These are phyloP conservation scores for Quercus wislizeni DNA, from an alignment of 306 rosid species.

Conservation along the genomic window DNA sequence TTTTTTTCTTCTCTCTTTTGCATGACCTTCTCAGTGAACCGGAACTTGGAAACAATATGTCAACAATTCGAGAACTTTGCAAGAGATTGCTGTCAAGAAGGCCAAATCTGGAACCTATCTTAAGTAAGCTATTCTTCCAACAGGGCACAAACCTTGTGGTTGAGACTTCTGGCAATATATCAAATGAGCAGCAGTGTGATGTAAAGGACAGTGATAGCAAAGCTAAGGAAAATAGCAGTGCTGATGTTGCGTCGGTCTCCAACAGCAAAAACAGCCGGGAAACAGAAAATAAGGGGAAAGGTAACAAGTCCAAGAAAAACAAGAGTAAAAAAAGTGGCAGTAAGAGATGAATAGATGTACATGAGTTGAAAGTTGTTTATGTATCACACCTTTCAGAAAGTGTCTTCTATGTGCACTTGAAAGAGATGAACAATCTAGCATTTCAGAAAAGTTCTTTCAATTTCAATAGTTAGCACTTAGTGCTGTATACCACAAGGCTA, in stretches of 20 bases:
- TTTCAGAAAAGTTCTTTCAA: neutral
- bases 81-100: constrained; percentile 10
- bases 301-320: neutral
- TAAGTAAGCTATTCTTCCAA: neutral
- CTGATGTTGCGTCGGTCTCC: too few species aligned
- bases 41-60: neutral
- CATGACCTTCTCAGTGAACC: neutral
- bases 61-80: neutral
- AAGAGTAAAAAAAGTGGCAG: neutral
- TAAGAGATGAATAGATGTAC: neutral
- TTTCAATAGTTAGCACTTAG: too few species aligned
- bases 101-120: neutral
- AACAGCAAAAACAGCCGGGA: neutral
- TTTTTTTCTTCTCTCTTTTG: too few species aligned
- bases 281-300: too few species aligned
- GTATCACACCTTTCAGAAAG: neutral
- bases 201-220: too few species aligned
- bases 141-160: neutral
- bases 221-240: neutral
- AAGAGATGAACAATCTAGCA: neutral
- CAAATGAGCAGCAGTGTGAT: neutral
- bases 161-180: neutral
- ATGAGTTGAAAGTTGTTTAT: too few species aligned
- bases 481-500: too few species aligned
- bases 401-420: neutral